phyloP scores from a whole-genome alignment of 202 grass and related monocot genomes.

The Panicum virgatum region DNA sequence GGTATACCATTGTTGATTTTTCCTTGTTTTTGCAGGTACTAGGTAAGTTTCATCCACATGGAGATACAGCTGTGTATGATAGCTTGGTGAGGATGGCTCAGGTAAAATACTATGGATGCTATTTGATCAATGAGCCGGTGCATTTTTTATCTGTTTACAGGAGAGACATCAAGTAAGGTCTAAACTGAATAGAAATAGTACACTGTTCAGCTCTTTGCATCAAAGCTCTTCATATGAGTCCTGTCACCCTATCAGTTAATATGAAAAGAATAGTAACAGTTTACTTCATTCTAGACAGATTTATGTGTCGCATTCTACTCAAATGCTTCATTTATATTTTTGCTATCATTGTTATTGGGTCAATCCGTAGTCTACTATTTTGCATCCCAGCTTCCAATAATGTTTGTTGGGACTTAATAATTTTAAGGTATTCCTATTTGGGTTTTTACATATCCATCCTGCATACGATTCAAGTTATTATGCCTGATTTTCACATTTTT shows the following conservation, averaged over 20 bases:
- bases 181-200: conserved; percentile 4
- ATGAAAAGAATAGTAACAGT: neutral
- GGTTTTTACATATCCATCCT: conserved; percentile 7
- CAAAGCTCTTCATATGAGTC: neutral
- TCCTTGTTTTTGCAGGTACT: conserved; percentile 66
- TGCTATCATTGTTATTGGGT: neutral
- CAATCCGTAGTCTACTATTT: neutral
- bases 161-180: neutral
- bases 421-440: no score
- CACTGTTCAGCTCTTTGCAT: neutral
- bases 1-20: neutral
- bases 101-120: conserved; percentile 55
- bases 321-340: neutral
- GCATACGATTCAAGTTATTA: neutral
- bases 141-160: neutral
- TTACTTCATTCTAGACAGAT: conserved; percentile 18
- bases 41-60: conserved; percentile 96
- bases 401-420: conserved; percentile 9
- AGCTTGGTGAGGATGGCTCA: conserved; percentile 97
- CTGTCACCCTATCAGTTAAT: conserved; percentile 13
- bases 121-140: conserved; percentile 1
- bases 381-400: conserved; percentile 1
- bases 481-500: conserved; percentile 27
- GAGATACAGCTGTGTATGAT: conserved; percentile 94
- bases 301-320: neutral